Conservation (phyloP, 257 asterid species). For the Solanum rostratum region DNA sequence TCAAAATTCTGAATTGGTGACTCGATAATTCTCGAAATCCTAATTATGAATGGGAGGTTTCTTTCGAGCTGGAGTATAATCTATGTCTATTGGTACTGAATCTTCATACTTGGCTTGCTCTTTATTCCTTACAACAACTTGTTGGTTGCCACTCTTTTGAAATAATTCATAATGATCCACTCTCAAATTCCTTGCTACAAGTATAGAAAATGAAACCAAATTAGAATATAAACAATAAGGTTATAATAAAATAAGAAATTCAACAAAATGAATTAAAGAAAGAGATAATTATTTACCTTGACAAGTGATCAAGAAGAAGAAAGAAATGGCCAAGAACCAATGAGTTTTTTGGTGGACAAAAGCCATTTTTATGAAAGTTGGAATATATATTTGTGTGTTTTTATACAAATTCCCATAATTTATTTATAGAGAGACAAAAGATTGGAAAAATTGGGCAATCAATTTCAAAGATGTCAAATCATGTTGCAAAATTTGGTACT, state of each 20-base stretch:
- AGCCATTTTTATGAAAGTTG: neutral
- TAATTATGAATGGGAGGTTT: constrained; percentile 23
- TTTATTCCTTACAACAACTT: neutral
- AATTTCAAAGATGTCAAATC: neutral
- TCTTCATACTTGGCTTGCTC: neutral
- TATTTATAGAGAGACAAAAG: neutral
- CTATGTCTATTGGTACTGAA: neutral
- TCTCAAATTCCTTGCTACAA: constrained; percentile 1
- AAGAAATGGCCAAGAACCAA: neutral
- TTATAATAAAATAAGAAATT: neutral
- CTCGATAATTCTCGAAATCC: neutral
- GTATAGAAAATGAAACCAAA: neutral
- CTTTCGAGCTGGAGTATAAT: constrained; percentile 19
- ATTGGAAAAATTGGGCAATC: neutral
- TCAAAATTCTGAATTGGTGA: neutral
- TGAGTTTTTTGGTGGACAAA: neutral
- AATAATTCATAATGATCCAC: neutral
- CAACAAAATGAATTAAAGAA: neutral
- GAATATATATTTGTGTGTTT: neutral
- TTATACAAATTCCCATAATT: neutral
- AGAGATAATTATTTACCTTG: neutral
- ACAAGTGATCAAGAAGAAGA: constrained; percentile 4
- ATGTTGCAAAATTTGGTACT: neutral
- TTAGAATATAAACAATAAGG: neutral
- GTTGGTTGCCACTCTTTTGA: neutral